phyloP scores from a whole-genome alignment of 2,329 filamentous ascomycete species.

The Hymenoscyphus albidus region DNA sequence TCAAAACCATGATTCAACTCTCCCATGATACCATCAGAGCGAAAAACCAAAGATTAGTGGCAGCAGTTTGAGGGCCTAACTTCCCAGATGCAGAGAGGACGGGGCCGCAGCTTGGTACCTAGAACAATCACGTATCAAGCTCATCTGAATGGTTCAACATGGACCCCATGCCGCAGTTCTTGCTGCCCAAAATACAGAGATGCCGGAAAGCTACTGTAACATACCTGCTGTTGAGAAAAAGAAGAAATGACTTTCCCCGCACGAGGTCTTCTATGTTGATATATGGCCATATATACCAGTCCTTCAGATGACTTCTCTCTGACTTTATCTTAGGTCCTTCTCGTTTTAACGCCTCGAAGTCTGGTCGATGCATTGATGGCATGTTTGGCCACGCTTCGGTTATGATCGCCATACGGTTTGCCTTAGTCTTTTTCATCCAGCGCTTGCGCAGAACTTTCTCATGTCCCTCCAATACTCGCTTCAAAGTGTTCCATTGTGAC shows the following conservation, averaged over 20 bases:
- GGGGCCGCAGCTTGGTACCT: too few species aligned
- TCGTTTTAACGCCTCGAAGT: slow-evolving; percentile 39
- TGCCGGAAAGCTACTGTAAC: background rate
- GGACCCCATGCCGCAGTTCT: too few species aligned
- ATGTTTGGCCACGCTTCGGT: slow-evolving; percentile 35
- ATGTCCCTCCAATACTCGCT: slow-evolving; percentile 45
- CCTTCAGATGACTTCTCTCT: slow-evolving; percentile 25
- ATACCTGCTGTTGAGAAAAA: slow-evolving; percentile 50
- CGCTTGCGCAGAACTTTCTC: slow-evolving; percentile 49
- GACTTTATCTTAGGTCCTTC: slow-evolving; percentile 19
- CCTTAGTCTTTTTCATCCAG: slow-evolving; percentile 50
- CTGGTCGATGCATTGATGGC: slow-evolving; percentile 47
- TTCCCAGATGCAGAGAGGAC: too few species aligned
- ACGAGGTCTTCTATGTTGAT: slow-evolving; percentile 56
- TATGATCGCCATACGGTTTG: slow-evolving; percentile 39
- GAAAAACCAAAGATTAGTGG: too few species aligned
- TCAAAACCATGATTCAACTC: too few species aligned
- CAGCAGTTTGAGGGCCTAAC: too few species aligned
- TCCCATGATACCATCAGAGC: too few species aligned
- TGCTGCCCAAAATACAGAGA: too few species aligned
- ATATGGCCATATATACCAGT: slow-evolving; percentile 47
- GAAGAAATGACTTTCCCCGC: slow-evolving; percentile 41
- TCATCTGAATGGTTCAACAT: too few species aligned
- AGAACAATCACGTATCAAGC: too few species aligned
- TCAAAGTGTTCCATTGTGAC: slow-evolving; percentile 16